Evolutionary conservation across 129 eudicot genomes (phyloP).

Genomic region (Centella asiatica): DNA sequence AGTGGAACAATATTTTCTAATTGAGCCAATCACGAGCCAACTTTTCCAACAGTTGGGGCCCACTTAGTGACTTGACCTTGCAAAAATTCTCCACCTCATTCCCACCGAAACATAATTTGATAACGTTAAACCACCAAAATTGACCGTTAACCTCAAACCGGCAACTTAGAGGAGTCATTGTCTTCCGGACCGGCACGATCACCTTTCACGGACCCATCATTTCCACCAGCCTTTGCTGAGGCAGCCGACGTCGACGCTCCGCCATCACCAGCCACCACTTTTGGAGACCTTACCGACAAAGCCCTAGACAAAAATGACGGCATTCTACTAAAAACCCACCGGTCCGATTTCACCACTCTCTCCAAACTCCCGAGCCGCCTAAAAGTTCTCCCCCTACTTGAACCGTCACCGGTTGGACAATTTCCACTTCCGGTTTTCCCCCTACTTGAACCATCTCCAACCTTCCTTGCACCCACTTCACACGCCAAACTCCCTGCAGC

Average conservation of each 20-base stretch:
- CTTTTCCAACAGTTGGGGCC: neutral
- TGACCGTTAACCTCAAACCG: conserved; percentile 22
- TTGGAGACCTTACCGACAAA: conserved; percentile 28
- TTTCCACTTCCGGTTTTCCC: no score
- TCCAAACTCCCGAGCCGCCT: conserved; percentile 22
- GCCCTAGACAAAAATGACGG: conserved; percentile 26
- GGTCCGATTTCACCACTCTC: conserved; percentile 27
- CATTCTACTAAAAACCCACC: conserved; percentile 29
- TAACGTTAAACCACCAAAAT: conserved; percentile 2
- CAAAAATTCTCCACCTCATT: neutral
- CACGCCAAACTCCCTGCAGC: conserved; percentile 4
- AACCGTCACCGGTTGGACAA: conserved; percentile 8
- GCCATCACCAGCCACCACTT: conserved; percentile 29
- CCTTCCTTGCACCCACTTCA: conserved; percentile 30
- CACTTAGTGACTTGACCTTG: neutral
- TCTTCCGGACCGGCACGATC: conserved; percentile 15
- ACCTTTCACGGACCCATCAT: conserved; percentile 14
- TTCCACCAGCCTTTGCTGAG: neutral
- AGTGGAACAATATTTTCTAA: neutral
- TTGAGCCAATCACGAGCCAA: neutral
- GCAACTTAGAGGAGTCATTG: conserved; percentile 20
- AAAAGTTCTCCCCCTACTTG: conserved; percentile 10
- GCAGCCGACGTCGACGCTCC: conserved; percentile 18
- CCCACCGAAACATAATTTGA: neutral
- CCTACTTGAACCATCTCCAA: conserved; percentile 13